phyloP scores from a whole-genome alignment of 129 eudicot species.

The Sambucus nigra region DNA sequence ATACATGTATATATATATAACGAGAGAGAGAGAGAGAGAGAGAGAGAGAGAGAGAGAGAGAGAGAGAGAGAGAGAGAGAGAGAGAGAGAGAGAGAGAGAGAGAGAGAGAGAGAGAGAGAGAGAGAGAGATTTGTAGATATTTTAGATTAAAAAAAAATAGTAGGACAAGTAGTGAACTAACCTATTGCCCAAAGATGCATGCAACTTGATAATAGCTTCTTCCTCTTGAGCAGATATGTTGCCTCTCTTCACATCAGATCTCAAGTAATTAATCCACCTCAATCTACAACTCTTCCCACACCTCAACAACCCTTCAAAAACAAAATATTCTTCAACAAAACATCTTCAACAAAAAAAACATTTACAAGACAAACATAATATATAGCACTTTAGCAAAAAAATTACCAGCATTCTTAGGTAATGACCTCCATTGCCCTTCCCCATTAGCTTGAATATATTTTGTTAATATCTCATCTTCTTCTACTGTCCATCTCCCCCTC shows the following conservation, averaged over 20 bases:
- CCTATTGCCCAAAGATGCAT: slow-evolving; percentile 70
- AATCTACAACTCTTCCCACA: slow-evolving; percentile 92
- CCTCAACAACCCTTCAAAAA: slow-evolving; percentile 45
- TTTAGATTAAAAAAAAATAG: background rate
- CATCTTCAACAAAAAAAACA: background rate
- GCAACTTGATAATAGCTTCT: slow-evolving; percentile 58
- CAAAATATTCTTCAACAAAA: background rate
- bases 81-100: background rate
- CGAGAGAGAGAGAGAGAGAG: background rate
- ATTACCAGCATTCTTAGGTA: slow-evolving; percentile 89
- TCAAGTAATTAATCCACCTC: slow-evolving; percentile 83
- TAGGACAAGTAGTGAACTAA: background rate
- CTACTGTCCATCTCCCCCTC: slow-evolving; percentile 85
- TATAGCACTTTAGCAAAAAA: background rate
- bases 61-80: background rate
- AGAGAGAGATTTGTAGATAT: background rate
- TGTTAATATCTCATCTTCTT: slow-evolving; percentile 66
- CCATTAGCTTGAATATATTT: slow-evolving; percentile 74
- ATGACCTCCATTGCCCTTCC: slow-evolving; percentile 87
- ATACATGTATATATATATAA: background rate
- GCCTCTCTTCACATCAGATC: slow-evolving; percentile 77
- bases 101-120: background rate
- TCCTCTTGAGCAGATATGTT: slow-evolving; percentile 61
- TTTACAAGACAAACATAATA: background rate
- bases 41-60: background rate